A percentile compares a stretch with the other conserved stretches of the same genome.
Conservation (phyloP, 345 rosid genomes). For the Orychophragmus violaceus region DNA sequence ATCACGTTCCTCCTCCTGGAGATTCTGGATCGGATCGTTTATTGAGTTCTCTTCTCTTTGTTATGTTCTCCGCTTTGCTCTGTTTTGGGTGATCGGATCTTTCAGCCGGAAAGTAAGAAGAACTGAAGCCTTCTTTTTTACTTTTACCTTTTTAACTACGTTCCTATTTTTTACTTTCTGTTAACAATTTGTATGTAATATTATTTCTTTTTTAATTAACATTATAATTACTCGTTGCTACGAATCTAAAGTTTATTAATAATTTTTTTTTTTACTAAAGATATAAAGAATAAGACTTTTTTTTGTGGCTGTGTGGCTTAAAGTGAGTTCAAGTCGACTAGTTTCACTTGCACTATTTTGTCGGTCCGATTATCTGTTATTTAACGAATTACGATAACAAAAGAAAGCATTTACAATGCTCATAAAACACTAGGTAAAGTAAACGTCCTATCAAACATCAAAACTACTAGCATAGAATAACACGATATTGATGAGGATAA, state of each 20-base stretch:
- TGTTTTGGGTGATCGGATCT: slow-evolving; percentile 15
- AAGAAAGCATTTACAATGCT: not conserved
- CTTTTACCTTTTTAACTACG: not conserved
- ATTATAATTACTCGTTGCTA: not conserved
- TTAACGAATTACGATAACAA: not conserved
- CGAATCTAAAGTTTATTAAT: not conserved
- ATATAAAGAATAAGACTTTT: not conserved
- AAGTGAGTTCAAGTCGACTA: not conserved
- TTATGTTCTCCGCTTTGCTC: slow-evolving; percentile 20
- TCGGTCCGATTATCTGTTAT: not conserved
- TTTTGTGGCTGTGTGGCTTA: not conserved
- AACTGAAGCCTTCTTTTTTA: not conserved
- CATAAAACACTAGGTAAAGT: not conserved
- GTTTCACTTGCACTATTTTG: not conserved
- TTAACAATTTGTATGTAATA: slow-evolving; percentile 20
- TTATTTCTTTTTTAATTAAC: not conserved
- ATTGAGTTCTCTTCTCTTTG: not conserved
- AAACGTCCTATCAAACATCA: not conserved
- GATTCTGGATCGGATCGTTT: slow-evolving; percentile 15
- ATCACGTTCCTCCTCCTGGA: slow-evolving; percentile 59
- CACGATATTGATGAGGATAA: not conserved
- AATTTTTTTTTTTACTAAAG: not conserved
- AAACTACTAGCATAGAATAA: not conserved
- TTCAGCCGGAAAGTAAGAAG: not conserved
- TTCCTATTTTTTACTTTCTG: not conserved